Evolutionary conservation across 768 basidiomycete genomes (phyloP).

Genomic region (Porpolomopsis calyptriformis): DNA sequence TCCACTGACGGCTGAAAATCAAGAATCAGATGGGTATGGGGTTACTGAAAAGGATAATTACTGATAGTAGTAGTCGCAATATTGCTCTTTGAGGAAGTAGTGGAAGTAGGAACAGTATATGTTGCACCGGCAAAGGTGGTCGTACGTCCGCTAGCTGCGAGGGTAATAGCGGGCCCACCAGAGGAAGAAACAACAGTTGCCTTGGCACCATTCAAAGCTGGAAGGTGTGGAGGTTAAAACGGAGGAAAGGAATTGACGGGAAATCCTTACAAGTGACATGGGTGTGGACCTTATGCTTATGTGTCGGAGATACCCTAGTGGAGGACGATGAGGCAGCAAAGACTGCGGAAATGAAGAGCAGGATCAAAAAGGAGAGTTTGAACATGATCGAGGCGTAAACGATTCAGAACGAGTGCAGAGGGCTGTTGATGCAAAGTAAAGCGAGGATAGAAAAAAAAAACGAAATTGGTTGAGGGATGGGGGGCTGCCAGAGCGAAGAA

Average conservation of each 20-base stretch:
- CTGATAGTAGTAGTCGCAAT: background rate
- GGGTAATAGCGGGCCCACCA: slow-evolving; percentile 6
- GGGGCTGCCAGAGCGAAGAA: background rate
- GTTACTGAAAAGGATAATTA: background rate
- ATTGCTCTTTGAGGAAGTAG: background rate
- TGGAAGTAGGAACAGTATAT: slow-evolving; percentile 3
- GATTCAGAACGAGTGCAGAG: background rate
- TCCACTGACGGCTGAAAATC: slow-evolving; percentile 1
- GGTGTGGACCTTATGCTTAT: background rate
- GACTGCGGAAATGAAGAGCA: background rate
- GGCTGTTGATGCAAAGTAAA: no score
- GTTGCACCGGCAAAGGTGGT: slow-evolving; percentile 8
- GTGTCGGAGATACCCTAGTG: background rate
- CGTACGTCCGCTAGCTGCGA: slow-evolving; percentile 8
- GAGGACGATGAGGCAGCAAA: no score
- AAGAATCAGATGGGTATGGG: background rate
- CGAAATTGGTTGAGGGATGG: background rate
- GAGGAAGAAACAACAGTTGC: slow-evolving; percentile 7
- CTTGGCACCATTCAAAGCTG: slow-evolving; percentile 2
- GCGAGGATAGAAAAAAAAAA: background rate
- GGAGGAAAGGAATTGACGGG: no score
- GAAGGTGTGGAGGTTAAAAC: background rate
- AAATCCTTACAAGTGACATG: background rate
- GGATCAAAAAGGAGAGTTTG: background rate
- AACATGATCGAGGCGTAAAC: background rate